Conservation (phyloP, 2,329 filamentous ascomycete genomes). For the Zymoseptoria brevis region DNA sequence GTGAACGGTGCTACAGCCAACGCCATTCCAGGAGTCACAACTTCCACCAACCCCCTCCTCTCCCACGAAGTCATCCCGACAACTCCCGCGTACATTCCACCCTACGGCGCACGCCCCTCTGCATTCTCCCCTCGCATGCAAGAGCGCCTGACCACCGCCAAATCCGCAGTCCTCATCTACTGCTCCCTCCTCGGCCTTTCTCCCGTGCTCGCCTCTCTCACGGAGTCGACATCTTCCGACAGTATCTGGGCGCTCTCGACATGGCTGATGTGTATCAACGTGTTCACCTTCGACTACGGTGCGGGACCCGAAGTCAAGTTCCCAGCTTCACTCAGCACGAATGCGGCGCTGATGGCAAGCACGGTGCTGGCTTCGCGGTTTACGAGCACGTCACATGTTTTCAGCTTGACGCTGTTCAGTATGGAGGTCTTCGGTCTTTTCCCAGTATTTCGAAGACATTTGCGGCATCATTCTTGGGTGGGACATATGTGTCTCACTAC, state of each 20-base stretch:
- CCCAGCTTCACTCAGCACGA: conserved; percentile 75
- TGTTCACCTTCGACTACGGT: conserved; percentile 96
- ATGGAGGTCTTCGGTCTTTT: conserved; percentile 97
- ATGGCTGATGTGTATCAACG: conserved; percentile 88
- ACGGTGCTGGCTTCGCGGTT: conserved; percentile 87
- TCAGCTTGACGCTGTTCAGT: conserved; percentile 87
- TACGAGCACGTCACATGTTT: conserved; percentile 85
- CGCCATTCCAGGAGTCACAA: conserved; percentile 2
- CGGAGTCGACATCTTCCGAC: conserved; percentile 81
- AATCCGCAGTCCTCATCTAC: conserved; percentile 88
- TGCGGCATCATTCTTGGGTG: conserved; percentile 70
- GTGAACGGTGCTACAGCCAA: not conserved
- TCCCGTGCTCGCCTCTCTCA: conserved; percentile 94
- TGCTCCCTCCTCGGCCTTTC: conserved; percentile 84
- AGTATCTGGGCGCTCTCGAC: conserved; percentile 96
- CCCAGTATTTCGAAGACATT: conserved; percentile 89
- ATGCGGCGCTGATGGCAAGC: conserved; percentile 91
- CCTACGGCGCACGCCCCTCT: conserved; percentile 32
- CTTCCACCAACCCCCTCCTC: conserved; percentile 17
- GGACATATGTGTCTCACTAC: conserved; percentile 73
- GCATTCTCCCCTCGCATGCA: conserved; percentile 49
- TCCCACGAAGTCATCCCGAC: conserved; percentile 18
- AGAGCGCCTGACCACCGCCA: conserved; percentile 69
- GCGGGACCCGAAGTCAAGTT: conserved; percentile 57
- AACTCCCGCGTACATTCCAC: conserved; percentile 22